Conservation (phyloP, 768 basidiomycete species). For the Galerina sulciceps region DNA sequence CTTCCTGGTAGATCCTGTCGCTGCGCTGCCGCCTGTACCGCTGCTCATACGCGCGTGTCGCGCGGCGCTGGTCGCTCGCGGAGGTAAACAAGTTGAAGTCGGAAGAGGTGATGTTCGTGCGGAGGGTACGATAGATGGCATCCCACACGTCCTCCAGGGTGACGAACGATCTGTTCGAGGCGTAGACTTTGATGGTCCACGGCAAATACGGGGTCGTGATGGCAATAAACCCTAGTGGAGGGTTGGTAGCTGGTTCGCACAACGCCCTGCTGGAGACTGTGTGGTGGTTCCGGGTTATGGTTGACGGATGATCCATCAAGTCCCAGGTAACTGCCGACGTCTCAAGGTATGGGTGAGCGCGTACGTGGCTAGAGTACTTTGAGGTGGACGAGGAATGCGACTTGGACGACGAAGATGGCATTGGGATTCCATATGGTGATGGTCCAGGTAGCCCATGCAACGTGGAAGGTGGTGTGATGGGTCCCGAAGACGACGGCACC, state of each 20-base stretch:
- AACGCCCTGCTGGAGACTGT: slow-evolving; percentile 27
- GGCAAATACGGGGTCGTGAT: slow-evolving; percentile 33
- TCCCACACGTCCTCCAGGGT: slow-evolving; percentile 41
- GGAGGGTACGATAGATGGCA: slow-evolving; percentile 23
- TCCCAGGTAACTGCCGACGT: slow-evolving; percentile 29
- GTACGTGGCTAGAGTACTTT: slow-evolving; percentile 5
- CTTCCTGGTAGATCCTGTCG: slow-evolving; percentile 40
- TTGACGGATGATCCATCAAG: slow-evolving; percentile 30
- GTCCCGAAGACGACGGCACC: not conserved
- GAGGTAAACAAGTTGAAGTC: slow-evolving; percentile 45
- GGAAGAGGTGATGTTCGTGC: slow-evolving; percentile 24
- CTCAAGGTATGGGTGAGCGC: slow-evolving; percentile 30
- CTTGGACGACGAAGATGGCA: too few species aligned
- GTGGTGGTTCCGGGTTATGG: slow-evolving; percentile 24
- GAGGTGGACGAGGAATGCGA: not conserved
- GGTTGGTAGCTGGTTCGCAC: slow-evolving; percentile 37
- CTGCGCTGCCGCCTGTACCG: slow-evolving; percentile 44
- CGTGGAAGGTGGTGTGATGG: not conserved
- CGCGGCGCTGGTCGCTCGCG: slow-evolving; percentile 35
- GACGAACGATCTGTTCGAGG: slow-evolving; percentile 29
- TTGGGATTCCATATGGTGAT: not conserved
- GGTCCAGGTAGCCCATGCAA: not conserved
- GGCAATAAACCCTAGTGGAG: slow-evolving; percentile 30
- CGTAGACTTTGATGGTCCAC: slow-evolving; percentile 38
- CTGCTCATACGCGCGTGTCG: slow-evolving; percentile 49